These are phyloP conservation scores for Talaromyces stipitatus DNA, from an alignment of 495 filamentous ascomycete genomes.

Conservation along the genomic window DNA sequence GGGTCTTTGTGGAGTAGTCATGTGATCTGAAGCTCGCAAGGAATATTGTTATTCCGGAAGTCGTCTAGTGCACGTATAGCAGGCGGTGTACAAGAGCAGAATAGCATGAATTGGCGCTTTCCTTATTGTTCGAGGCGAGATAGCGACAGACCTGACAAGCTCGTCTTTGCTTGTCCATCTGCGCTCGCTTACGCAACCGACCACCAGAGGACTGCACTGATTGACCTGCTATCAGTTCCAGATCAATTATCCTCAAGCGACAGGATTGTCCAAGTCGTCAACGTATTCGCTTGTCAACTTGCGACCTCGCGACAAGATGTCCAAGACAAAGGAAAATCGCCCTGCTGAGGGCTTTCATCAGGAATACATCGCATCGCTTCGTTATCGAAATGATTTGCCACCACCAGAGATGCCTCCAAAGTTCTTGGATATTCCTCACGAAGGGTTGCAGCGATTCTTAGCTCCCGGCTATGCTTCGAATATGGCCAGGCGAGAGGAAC, in stretches of 20 bases:
- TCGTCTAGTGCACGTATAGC: not conserved
- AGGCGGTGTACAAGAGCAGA: not conserved
- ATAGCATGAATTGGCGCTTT: not conserved
- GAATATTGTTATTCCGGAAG: not conserved
- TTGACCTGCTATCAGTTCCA: not conserved
- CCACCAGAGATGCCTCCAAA: constrained; percentile 91
- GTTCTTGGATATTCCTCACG: constrained; percentile 91
- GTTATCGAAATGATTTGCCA: constrained; percentile 91
- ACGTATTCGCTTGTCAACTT: not conserved
- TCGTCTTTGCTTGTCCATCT: not conserved
- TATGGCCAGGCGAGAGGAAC: constrained; percentile 79
- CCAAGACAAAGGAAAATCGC: constrained; percentile 34
- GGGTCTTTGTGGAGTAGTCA: not conserved
- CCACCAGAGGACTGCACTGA: not conserved
- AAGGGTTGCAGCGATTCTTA: constrained; percentile 81
- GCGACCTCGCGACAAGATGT: constrained; percentile 14
- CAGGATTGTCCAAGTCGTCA: not conserved
- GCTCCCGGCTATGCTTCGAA: constrained; percentile 80
- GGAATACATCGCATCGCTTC: constrained; percentile 90
- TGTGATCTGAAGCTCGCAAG: not conserved
- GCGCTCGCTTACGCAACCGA: not conserved
- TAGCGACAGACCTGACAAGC: not conserved
- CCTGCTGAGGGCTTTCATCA: constrained; percentile 68
- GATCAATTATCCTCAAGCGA: not conserved
- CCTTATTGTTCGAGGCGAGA: not conserved